A percentile compares a stretch with the other conserved stretches of the same genome.
These are phyloP conservation scores for Colletotrichum nymphaeae DNA, from an alignment of 2,329 filamentous ascomycete genomes.

Conservation along the genomic window DNA sequence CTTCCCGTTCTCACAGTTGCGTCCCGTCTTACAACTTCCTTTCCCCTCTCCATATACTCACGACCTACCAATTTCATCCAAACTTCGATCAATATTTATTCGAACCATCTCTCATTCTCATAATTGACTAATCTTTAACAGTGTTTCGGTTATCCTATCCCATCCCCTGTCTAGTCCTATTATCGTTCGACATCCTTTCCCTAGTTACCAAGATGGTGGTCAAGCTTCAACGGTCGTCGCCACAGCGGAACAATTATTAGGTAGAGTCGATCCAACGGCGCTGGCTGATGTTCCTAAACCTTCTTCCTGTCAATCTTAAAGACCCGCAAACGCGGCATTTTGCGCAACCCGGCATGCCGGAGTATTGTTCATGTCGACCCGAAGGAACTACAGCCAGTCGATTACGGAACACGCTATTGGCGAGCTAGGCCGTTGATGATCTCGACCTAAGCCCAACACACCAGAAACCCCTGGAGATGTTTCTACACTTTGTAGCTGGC, in stretches of 20 bases:
- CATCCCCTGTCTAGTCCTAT: too few species aligned
- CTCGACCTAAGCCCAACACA: background rate
- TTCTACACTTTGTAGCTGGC: background rate
- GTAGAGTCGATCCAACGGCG: too few species aligned
- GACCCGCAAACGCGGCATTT: background rate
- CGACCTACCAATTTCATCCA: background rate
- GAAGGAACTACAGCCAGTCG: background rate
- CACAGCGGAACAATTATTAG: background rate
- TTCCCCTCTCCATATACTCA: too few species aligned
- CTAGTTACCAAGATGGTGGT: too few species aligned
- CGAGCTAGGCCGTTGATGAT: background rate
- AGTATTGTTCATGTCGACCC: background rate
- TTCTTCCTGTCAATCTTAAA: background rate
- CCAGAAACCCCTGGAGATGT: background rate
- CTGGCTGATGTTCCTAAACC: too few species aligned
- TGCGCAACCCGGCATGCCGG: background rate
- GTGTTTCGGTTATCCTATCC: too few species aligned
- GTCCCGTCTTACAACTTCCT: background rate
- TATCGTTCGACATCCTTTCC: too few species aligned
- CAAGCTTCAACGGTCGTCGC: background rate
- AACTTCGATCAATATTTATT: background rate
- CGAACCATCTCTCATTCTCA: background rate
- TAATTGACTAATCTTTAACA: too few species aligned
- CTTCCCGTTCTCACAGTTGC: background rate
- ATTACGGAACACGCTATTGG: background rate